Base-by-base conservation (phyloP, 1,284 basidiomycete species). In the Sanghuangporus baumii region DNA sequence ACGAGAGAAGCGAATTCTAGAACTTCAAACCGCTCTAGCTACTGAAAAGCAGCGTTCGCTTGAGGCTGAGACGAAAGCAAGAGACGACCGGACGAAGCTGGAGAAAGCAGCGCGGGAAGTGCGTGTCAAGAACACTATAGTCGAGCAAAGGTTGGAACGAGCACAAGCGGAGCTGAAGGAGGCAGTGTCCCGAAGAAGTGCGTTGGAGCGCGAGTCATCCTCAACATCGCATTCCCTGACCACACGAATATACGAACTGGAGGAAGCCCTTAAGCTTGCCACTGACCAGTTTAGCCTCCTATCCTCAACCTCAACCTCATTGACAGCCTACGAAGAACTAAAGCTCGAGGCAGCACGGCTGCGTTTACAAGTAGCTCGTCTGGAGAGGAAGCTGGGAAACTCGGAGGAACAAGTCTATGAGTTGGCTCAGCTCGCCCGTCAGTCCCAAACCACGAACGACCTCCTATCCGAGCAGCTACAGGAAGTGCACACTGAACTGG, bases 311-410 rank as follows among this genome's bases (percentile, higher is more conserved):
- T 79, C 83, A 1, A 76, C 87, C 11, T 68, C 81, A 1, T 68
- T 71, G 52, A 67, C 74, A 16, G 67, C 65, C 0, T 76, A 86
- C 68, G 72, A 74, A 11, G 66, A 67, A n/a, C 73, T 84, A 41
- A 78, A 79, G 70, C 73, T 76, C 40, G 77, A 83, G 38, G 71
- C 79, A 52, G 58, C 71, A 5, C 68, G 71, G 0, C 69, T 82
- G 23, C 78, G 79, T 61, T 68, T 84, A 26, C 80, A 77, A 11
- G 74, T 76, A 18, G 71, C 78, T 38, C 82, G 85, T 38, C 74
- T 89, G 16, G 82, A 88, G 68, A 81, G 88, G 65, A 88, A 86
- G 69, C 74, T 88, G 6, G 83, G 81, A 38, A 88, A 88, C 68
- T 77, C 86, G 8, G 86, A 89, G 61, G 81, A 74, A 14, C 87